Base-by-base conservation (phyloP, 768 basidiomycete species). In the Hericium rajendrae region DNA sequence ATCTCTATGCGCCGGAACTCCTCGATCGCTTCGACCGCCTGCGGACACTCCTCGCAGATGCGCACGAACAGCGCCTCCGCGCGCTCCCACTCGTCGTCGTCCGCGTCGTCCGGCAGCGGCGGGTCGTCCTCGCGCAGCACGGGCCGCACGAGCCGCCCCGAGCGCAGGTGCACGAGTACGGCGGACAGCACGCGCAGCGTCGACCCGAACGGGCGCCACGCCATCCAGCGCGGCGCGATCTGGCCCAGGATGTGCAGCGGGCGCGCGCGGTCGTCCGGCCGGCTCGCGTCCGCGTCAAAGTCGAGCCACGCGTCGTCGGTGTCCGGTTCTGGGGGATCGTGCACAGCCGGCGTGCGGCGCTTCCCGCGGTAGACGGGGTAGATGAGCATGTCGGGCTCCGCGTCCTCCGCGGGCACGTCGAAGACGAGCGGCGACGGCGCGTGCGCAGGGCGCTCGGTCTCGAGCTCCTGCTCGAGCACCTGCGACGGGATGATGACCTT, bases 401-500 rank as follows among this genome's bases (percentile, higher is more conserved):
- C 22, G 48, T 40, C 49, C 56, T 9, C 43, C 41, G 57, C 52
- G 37, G 63, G 54, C 41, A 56, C 60, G 28, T 63, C 66, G 41
- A 63, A 63, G n/a, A 60, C 54, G 50, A 72, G 55, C 6, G 70
- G 70, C 11, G 65, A 64, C 24, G 9, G 22, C 38, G 66, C 68
- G 48, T 59, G 38, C n/a, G 10, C 20, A 39, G 66, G 68, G 38
- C 64, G 64, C 38, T 50, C 54, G 13, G 40, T 41, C 22, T 49
- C 24, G 37, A 54, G 15, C 22, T 51, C 51, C 13, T 40, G 40
- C 26, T 48, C 67, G 60, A 71, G 69, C 22, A 65, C 70, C 48
- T 78, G 76, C 63, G 79, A 79, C 0, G 82, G 84, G 24, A 93
- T 64, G 53, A 97, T 74, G 48, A 97, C 82, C 54, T 78, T 75